Evolutionary conservation across 306 rosid species (phyloP), one percentile per base, ranked within the genome.

Genomic region (Casuarina equisetifolia): DNA sequence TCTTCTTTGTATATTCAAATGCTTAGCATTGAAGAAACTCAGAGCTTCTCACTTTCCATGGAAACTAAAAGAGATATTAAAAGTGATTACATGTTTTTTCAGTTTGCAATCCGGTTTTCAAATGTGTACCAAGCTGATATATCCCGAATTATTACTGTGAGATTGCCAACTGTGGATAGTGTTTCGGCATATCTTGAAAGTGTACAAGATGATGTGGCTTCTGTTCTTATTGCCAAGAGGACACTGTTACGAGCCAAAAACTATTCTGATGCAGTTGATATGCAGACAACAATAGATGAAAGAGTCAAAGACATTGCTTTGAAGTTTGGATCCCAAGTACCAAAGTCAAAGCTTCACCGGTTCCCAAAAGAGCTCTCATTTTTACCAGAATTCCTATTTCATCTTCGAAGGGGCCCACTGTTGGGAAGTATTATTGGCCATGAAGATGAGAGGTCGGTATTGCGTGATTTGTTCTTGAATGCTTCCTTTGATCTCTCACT

Each of bases 381-480:
- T 69, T 82, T 93, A 71, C 98, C 98, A 2, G 98, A 93, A 92
- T 87, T 86, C 74, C 87, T 93, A 77, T 91, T 91, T 85, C 98
- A 93, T 84, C 93, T 93, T 66, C 86, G 93, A 84, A 87, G 97
- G 77, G 98, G 96, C 35, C 96, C 97, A 45, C 90, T 93, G 45
- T 75, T 93, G 85, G 98, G 98, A 87, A 85, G 89, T 83, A 90
- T 93, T 86, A 87, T 93, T 79, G 97, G 97, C 75, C 98, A 93
- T 80, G 98, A 93, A 87, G 98, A 93, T 81, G 98, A 93, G 86
- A 93, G 98, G 82, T 88, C 97, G 35, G 94, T 93, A 74, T 78
- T 93, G 74, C 84, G 98, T 72, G 87, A 87, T 84, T 82, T 93
- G 86, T 93, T 93, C 87, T 78, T 93, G 85, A 91, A 93, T 80